Evolutionary conservation across 2,329 filamentous ascomycete genomes (phyloP).

Genomic region (Lithohypha guttulata): DNA sequence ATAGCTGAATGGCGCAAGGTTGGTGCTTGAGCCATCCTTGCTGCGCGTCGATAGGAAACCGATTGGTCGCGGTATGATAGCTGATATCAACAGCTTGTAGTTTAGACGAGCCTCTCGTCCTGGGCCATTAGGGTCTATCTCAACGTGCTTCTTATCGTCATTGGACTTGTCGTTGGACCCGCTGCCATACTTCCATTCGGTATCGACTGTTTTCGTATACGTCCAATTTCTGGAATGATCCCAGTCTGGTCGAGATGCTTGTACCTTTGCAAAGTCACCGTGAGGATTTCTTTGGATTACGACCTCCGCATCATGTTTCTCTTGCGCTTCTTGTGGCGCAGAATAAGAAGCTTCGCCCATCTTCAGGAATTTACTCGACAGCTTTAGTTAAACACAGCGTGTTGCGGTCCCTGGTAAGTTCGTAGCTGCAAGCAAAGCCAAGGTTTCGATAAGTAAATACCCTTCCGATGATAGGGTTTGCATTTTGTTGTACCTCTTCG

Average conservation of each 20-base stretch:
- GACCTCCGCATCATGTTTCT: slow-evolving; percentile 33
- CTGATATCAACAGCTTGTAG: slow-evolving; percentile 85
- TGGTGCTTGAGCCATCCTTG: slow-evolving; percentile 54
- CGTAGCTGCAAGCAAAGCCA: too few species aligned
- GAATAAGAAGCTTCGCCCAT: background rate
- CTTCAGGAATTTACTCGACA: background rate
- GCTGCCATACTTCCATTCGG: slow-evolving; percentile 33
- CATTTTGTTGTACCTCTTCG: too few species aligned
- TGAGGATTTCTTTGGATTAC: slow-evolving; percentile 25
- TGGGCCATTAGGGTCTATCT: slow-evolving; percentile 61
- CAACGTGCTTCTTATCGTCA: slow-evolving; percentile 50
- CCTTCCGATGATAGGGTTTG: too few species aligned
- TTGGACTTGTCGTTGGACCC: slow-evolving; percentile 35
- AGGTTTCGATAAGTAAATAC: too few species aligned
- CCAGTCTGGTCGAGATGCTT: slow-evolving; percentile 35
- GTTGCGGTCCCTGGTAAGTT: too few species aligned
- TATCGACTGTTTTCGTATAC: slow-evolving; percentile 32
- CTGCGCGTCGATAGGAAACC: slow-evolving; percentile 50
- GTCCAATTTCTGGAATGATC: slow-evolving; percentile 25
- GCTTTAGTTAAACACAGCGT: too few species aligned
- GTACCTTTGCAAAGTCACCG: slow-evolving; percentile 29
- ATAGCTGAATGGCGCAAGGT: slow-evolving; percentile 82
- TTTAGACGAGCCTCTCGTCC: slow-evolving; percentile 60
- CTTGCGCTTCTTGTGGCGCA: slow-evolving; percentile 15
- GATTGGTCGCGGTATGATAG: slow-evolving; percentile 72